Percentiles rank a stretch among this genome's conserved stretches.
Conservation (phyloP, 23 red algal species). For the Gracilaria domingensis region DNA sequence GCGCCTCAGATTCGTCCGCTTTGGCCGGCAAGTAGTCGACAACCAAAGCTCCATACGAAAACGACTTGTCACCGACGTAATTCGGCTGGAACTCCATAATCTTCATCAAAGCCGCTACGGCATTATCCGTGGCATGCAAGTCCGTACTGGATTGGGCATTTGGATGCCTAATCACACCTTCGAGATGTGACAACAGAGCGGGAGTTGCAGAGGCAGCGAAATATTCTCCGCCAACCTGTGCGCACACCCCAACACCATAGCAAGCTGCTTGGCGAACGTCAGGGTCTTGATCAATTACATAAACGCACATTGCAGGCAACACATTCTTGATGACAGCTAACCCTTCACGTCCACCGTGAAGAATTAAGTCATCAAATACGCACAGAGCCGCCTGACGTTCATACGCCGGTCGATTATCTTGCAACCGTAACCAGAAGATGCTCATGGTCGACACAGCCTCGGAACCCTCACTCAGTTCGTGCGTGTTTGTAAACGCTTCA, state of each 20-base stretch:
- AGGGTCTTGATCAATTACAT: slow-evolving; percentile 70
- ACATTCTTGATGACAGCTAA: slow-evolving; percentile 51
- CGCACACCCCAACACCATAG: slow-evolving; percentile 89
- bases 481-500: slow-evolving; percentile 55
- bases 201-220: slow-evolving; percentile 34
- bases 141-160: slow-evolving; percentile 55
- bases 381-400: slow-evolving; percentile 89
- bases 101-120: slow-evolving; percentile 82
- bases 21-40: slow-evolving; percentile 82
- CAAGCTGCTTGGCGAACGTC: slow-evolving; percentile 87
- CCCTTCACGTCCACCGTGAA: slow-evolving; percentile 81
- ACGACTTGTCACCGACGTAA: slow-evolving; percentile 38
- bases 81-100: slow-evolving; percentile 81
- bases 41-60: slow-evolving; percentile 33
- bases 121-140: slow-evolving; percentile 87
- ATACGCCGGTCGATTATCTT: slow-evolving; percentile 47
- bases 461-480: slow-evolving; percentile 49
- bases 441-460: slow-evolving; percentile 58
- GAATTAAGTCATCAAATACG: slow-evolving; percentile 86
- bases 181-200: slow-evolving; percentile 31
- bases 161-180: slow-evolving; percentile 64
- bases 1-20: slow-evolving; percentile 82
- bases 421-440: slow-evolving; percentile 81
- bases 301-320: slow-evolving; percentile 79
- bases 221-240: slow-evolving; percentile 73